Evolutionary conservation across 176 grass and related monocot species (phyloP), one percentile per base, ranked within the genome.

Genomic region (Ampelocalamus luodianensis): DNA sequence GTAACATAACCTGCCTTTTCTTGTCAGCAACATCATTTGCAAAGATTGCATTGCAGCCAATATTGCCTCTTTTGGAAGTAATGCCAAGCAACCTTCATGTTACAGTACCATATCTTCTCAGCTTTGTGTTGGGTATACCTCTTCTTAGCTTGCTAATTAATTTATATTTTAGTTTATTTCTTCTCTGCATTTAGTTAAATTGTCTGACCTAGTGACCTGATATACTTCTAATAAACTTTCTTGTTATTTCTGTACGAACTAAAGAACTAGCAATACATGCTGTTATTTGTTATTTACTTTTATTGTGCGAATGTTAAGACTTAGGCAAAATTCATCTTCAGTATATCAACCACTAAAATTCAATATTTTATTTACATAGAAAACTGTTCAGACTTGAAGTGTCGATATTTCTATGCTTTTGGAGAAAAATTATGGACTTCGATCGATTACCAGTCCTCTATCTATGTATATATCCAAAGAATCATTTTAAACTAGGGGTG

Each of bases 61-160:
- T 95, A 87, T 59, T 29, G 29, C 29, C 96, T 79, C 61, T 98
- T 79, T 66, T 98, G 93, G 93, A 93, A 79, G 85, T 86, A 79
- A 61, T 98, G 76, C 96, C 96, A 85, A 93, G 77, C 71, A 77
- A 92, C 44, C 84, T 98, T 90, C 93, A 98, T 70, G 55, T 87
- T 39, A 83, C 91, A 45, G 64, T 98, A 83, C 93, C 93, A 45
- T 98, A 98, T 79, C 73, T 98, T 65, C 87, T 98, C 46, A 95
- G 96, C 68, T 90, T 95, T 72, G n/a, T 93, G 39, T 93, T 98
- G 93, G 93, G 96, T 95, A 95, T 78, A 43, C 32, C 76, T 68
- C 73, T 34, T 42, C 56, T 78, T 83, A 73, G 4, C 38, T 58
- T 44, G 46, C 65, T 75, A 82, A 56, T 55, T 78, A 56, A 24